These are phyloP conservation scores for Fagopyrum homotropicum DNA, from an alignment of 148 eudicot genomes.

Conservation along the genomic window DNA sequence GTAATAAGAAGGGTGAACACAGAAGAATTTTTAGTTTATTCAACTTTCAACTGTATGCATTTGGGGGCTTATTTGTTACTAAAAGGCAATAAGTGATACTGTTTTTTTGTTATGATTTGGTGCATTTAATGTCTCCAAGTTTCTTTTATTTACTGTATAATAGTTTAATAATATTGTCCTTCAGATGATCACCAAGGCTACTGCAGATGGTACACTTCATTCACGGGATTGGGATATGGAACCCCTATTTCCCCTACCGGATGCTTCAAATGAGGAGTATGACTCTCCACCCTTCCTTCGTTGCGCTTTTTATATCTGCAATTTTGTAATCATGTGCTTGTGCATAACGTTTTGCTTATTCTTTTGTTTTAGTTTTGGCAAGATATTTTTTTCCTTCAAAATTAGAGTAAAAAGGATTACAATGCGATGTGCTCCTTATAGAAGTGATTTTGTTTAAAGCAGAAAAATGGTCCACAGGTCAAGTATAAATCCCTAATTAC, in stretches of 20 bases:
- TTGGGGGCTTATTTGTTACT: background rate
- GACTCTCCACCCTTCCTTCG: constrained; percentile 16
- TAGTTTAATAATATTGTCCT: constrained; percentile 9
- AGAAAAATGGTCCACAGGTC: background rate
- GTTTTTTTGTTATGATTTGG: background rate
- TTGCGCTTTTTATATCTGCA: background rate
- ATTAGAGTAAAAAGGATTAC: background rate
- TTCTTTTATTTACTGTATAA: background rate
- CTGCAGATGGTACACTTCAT: constrained; percentile 75
- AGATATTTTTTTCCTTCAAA: background rate
- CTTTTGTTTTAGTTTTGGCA: background rate
- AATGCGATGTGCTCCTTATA: background rate
- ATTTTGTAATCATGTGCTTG: background rate
- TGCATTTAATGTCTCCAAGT: background rate
- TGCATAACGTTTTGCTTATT: background rate
- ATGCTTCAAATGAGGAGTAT: constrained; percentile 49
- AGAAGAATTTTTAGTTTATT: background rate
- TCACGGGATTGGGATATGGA: constrained; percentile 88
- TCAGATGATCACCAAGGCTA: constrained; percentile 79
- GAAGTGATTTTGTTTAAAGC: background rate
- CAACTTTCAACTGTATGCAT: background rate
- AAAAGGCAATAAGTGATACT: background rate
- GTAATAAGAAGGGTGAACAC: background rate
- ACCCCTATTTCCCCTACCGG: constrained; percentile 80
- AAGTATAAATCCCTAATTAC: background rate